Percentiles rank a stretch among this genome's conserved stretches.
Conservation (phyloP, 331 rosid species). For the Prunus yedoensis region DNA sequence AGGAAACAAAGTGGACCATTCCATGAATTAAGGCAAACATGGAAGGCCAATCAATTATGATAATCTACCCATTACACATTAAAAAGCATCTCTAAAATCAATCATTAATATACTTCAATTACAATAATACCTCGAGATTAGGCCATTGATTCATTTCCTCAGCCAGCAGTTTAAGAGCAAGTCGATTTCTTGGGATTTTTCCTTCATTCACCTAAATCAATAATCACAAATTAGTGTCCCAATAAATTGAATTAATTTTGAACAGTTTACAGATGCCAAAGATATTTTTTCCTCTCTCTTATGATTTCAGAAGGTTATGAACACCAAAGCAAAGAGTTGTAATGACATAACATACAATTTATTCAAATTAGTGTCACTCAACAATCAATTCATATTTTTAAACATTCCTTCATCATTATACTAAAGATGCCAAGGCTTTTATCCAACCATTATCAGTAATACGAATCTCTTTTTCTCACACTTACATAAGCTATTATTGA, state of each 20-base stretch:
- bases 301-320: not conserved
- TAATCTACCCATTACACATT: not conserved
- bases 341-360: not conserved
- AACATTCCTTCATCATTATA: not conserved
- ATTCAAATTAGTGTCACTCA: not conserved
- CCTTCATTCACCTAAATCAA: constrained; percentile 74
- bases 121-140: constrained; percentile 71
- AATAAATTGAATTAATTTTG: constrained; percentile 1
- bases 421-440: not conserved
- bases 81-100: constrained; percentile 2
- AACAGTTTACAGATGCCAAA: constrained; percentile 1
- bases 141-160: constrained; percentile 89
- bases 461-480: not conserved
- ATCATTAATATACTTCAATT: constrained; percentile 16
- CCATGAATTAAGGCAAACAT: not conserved
- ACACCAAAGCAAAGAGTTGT: not conserved
- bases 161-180: constrained; percentile 69
- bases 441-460: not conserved
- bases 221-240: constrained; percentile 10
- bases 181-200: constrained; percentile 63
- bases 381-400: not conserved
- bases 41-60: not conserved
- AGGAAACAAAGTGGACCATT: not conserved
- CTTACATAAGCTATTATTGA: not conserved
- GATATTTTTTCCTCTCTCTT: not conserved